These are phyloP conservation scores for Ottelia alismoides DNA, from an alignment of 106 monocot species.

Conservation along the genomic window DNA sequence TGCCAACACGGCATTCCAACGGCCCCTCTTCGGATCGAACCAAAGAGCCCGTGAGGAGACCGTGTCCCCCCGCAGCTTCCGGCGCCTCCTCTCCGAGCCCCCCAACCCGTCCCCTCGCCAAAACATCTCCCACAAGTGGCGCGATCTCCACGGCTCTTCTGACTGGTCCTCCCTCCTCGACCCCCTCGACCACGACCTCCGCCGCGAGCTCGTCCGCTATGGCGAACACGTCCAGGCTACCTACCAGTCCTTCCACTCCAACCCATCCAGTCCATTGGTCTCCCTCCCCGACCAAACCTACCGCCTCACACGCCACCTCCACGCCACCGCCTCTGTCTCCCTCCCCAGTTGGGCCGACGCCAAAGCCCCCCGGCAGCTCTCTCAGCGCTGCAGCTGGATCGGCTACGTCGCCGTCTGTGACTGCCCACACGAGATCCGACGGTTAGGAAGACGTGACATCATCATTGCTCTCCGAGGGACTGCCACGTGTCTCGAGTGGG, in stretches of 20 bases:
- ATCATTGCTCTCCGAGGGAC: constrained; percentile 47
- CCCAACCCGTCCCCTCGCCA: constrained; percentile 44
- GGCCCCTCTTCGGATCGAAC: too few relatives aligned
- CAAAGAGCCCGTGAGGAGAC: too few relatives aligned
- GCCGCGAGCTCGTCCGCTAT: constrained; percentile 85
- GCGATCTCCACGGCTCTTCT: constrained; percentile 42
- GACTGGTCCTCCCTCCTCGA: constrained; percentile 72
- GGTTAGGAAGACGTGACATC: constrained; percentile 47
- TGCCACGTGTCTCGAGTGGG: constrained; percentile 46
- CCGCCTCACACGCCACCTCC: constrained; percentile 38
- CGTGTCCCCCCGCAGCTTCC: constrained; percentile 59
- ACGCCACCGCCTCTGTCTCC: constrained; percentile 68
- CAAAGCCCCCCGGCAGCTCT: constrained; percentile 24
- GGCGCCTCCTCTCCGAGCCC: constrained; percentile 32
- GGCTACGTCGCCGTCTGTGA: constrained; percentile 61
- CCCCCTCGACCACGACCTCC: constrained; percentile 68
- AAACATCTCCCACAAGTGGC: constrained; percentile 34
- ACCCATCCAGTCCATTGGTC: constrained; percentile 2
- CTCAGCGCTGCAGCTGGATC: constrained; percentile 36
- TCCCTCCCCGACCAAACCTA: constrained; percentile 40
- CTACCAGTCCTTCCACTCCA: constrained; percentile 58
- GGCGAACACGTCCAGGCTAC: constrained; percentile 76
- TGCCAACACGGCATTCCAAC: neutral
- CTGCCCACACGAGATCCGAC: constrained; percentile 22
- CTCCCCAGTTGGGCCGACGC: constrained; percentile 26